Base-by-base conservation (phyloP, 108 stramenopile genomes). In the Nannochloropsis salina region DNA sequence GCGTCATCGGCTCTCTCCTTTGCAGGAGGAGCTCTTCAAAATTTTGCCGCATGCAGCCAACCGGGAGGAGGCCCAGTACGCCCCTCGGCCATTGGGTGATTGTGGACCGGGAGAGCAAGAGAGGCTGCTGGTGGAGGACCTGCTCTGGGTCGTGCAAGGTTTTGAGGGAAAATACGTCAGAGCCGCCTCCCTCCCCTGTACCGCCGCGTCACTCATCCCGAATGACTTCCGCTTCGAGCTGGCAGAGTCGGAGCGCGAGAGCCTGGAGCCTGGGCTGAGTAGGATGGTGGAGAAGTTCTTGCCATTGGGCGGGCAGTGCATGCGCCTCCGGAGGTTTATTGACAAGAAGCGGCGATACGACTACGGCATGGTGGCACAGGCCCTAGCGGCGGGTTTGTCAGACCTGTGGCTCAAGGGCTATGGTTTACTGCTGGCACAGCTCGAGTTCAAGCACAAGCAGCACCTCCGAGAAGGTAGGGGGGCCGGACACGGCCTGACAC, bases 311-410 rank as follows among this genome's bases (percentile, higher is more conserved):
- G 92, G 93, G 18, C 88, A 92, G 47, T 95, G 90, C 83, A 88
- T 94, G 2, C 83, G 86, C 41, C 93, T 96, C 9, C 90, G 92
- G 43, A 83, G 92, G 41, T 97, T 96, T 86, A 86, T 96, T 6
- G 82, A 84, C 9, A 84, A 90, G 40, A 90, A 91, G 40, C 86
- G 91, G 43, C 88, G 91, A 40, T 95, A 95, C 84, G 95, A 95
- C 86, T 95, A 93, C 85, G 97, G 97, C 9, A 85, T 88, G 40
- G 93, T 96, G 41, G 93, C 94, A 82, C 97, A 96, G 83, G 93
- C 95, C 2, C 92, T 97, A 22, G 94, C 94, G 61, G 94, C 94
- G 82, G 94, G 92, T 6, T 85, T 96, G 82, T 92, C 93, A n/a
- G 61, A 74, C 80, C 84, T 86, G 8, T 85, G 95, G 83, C 83